phyloP scores from a whole-genome alignment of 129 eudicot species.

The Helichrysum umbraculigerum region DNA sequence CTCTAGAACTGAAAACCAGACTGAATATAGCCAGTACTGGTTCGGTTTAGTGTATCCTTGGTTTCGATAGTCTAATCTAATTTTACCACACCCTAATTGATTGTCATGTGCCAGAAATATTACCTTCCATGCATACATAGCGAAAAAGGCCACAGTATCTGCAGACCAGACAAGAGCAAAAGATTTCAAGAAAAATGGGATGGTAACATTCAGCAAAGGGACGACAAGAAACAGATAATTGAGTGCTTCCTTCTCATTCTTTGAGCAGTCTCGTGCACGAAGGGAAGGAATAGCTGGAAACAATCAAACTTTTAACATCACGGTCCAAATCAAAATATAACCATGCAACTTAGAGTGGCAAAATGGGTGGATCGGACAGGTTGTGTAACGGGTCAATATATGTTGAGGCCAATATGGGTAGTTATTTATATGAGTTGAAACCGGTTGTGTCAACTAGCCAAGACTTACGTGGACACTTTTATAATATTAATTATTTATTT shows the following conservation, averaged over 20 bases:
- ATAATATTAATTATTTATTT: too few species aligned
- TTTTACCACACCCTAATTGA: not conserved
- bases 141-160: conserved; percentile 71
- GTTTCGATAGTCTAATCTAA: too few species aligned
- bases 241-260: conserved; percentile 95
- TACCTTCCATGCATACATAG: conserved; percentile 99
- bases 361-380: not conserved
- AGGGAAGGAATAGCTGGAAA: conserved; percentile 89
- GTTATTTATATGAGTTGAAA: not conserved
- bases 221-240: conserved; percentile 80
- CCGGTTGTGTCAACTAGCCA: not conserved
- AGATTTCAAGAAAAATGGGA: conserved; percentile 87
- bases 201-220: conserved; percentile 78
- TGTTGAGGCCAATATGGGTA: not conserved
- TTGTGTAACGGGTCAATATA: not conserved
- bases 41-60: too few species aligned
- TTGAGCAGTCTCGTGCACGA: conserved; percentile 95
- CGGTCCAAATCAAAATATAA: not conserved
- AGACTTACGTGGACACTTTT: not conserved
- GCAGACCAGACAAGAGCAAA: conserved; percentile 96
- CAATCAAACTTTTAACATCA: conserved; percentile 8
- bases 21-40: too few species aligned
- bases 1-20: too few species aligned
- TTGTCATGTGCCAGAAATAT: not conserved
- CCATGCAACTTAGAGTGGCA: not conserved